phyloP scores from a whole-genome alignment of 73 alveolate species.

The Breviolum minutum region DNA sequence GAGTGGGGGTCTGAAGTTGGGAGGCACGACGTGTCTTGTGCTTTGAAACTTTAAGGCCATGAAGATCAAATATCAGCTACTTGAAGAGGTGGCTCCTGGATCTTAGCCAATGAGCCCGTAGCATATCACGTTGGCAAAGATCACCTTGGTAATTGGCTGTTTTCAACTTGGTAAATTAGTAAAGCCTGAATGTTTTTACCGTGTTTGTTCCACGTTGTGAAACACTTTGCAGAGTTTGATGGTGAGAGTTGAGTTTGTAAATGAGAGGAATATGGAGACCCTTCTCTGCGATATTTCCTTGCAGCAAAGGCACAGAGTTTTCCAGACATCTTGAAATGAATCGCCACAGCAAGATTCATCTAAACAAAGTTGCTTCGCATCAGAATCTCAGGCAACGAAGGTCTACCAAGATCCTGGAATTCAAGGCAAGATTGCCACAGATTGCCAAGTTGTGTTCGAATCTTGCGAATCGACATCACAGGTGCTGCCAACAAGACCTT shows the following conservation, averaged over 20 bases:
- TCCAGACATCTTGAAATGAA: background rate
- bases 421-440: background rate
- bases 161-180: too few species aligned
- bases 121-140: too few species aligned
- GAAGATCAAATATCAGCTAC: slow-evolving; percentile 26
- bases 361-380: background rate
- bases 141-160: too few species aligned
- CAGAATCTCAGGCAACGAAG: slow-evolving; percentile 37
- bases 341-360: background rate
- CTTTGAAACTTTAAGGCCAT: background rate
- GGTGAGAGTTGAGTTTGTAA: too few species aligned
- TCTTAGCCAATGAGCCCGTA: too few species aligned
- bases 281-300: slow-evolving; percentile 72
- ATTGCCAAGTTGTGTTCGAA: background rate
- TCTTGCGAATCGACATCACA: background rate
- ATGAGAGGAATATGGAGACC: slow-evolving; percentile 51
- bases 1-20: too few species aligned
- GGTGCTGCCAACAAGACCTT: slow-evolving; percentile 93
- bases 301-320: slow-evolving; percentile 47
- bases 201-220: too few species aligned
- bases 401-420: slow-evolving; percentile 71
- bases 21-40: too few species aligned
- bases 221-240: too few species aligned
- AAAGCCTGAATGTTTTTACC: too few species aligned
- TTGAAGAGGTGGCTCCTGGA: slow-evolving; percentile 24